Evolutionary conservation across 2,329 filamentous ascomycete genomes (phyloP).

Genomic region (Pseudonectria foliicola): DNA sequence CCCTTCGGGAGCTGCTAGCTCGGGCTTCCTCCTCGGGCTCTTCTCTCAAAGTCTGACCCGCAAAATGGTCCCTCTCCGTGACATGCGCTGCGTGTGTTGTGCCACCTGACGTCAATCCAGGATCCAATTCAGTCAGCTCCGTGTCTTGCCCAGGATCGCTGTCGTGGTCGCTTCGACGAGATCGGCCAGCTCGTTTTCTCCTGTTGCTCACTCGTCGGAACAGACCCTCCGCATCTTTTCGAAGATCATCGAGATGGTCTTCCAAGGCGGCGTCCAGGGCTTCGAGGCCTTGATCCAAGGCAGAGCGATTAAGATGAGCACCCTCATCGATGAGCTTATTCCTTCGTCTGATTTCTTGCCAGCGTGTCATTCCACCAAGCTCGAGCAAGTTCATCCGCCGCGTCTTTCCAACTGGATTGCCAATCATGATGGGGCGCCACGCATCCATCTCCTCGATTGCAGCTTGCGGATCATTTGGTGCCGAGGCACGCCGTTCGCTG

Average conservation of each 20-base stretch:
- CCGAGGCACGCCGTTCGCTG: conserved; percentile 36
- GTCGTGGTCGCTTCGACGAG: conserved; percentile 23
- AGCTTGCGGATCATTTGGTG: conserved; percentile 31
- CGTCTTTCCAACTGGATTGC: conserved; percentile 61
- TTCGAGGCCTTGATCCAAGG: conserved; percentile 28
- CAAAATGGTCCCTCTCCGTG: conserved; percentile 29
- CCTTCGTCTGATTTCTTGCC: conserved; percentile 62
- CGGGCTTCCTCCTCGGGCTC: conserved; percentile 22
- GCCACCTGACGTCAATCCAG: conserved; percentile 6
- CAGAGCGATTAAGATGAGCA: conserved; percentile 29
- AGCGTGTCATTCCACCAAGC: conserved; percentile 59
- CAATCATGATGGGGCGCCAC: conserved; percentile 65
- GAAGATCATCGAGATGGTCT: conserved; percentile 29
- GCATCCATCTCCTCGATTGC: conserved; percentile 46
- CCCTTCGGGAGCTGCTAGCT: conserved; percentile 4
- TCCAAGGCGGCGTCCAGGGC: conserved; percentile 32
- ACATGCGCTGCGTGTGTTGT: conserved; percentile 11
- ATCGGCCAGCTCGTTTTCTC: conserved; percentile 14
- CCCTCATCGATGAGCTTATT: conserved; percentile 49
- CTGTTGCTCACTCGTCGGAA: conserved; percentile 21
- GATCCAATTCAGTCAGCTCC: conserved; percentile 23
- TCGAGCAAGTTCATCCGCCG: conserved; percentile 67
- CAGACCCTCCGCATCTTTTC: conserved; percentile 26
- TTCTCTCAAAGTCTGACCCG: conserved; percentile 31
- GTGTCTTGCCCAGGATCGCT: conserved; percentile 23